Percentiles rank a stretch among this genome's conserved stretches.
phyloP scores from a whole-genome alignment of 768 basidiomycete genomes.

The Tricholoma matsutake region DNA sequence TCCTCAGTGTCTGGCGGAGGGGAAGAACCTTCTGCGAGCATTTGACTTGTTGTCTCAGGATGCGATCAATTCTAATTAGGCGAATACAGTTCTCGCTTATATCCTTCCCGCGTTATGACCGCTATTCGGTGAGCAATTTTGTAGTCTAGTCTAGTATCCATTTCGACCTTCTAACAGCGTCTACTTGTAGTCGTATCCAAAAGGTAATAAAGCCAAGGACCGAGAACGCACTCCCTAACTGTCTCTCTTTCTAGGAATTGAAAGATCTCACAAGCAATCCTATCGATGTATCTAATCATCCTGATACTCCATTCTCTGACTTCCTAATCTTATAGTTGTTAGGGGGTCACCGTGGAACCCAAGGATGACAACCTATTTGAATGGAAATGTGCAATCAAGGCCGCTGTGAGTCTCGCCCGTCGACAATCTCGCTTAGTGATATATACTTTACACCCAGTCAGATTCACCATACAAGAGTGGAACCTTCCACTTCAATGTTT shows the following conservation, averaged over 20 bases:
- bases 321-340: slow-evolving; percentile 6
- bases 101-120: slow-evolving; percentile 21
- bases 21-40: slow-evolving; percentile 33
- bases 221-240: neutral
- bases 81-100: neutral
- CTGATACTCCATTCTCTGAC: slow-evolving; percentile 5
- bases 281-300: slow-evolving; percentile 46
- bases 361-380: slow-evolving; percentile 70
- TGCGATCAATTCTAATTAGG: neutral
- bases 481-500: slow-evolving; percentile 69
- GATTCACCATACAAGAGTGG: slow-evolving; percentile 84
- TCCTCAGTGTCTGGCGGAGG: slow-evolving; percentile 27
- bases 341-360: slow-evolving; percentile 64
- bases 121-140: slow-evolving; percentile 37
- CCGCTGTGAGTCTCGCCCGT: slow-evolving; percentile 47
- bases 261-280: slow-evolving; percentile 58
- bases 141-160: slow-evolving; percentile 2
- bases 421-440: slow-evolving; percentile 3
- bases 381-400: slow-evolving; percentile 79
- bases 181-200: slow-evolving; percentile 60
- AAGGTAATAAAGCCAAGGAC: slow-evolving; percentile 43
- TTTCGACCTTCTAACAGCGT: slow-evolving; percentile 17
- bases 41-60: slow-evolving; percentile 10
- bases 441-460: slow-evolving; percentile 37
- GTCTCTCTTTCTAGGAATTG: slow-evolving; percentile 53